Evolutionary conservation across 805 yeast genomes (phyloP).

Genomic region (Metschnikowia lachancei): DNA sequence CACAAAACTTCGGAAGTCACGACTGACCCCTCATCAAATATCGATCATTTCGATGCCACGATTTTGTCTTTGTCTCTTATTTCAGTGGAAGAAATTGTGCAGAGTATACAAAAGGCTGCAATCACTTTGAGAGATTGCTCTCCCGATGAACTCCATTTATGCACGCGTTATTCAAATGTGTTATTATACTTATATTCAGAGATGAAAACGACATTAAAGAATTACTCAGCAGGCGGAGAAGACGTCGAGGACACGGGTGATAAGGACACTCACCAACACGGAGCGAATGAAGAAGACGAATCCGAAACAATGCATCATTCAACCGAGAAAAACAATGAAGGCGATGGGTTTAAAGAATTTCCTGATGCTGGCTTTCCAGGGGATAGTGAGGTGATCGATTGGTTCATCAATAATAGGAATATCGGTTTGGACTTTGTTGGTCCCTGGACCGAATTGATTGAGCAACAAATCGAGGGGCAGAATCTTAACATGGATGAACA

Average conservation of each 20-base stretch:
- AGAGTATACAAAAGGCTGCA: conserved; percentile 68
- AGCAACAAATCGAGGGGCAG: conserved; percentile 50
- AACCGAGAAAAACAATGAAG: neutral
- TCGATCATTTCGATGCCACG: conserved; percentile 43
- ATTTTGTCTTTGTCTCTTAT: conserved; percentile 60
- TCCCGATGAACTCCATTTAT: conserved; percentile 84
- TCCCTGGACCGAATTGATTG: conserved; percentile 79
- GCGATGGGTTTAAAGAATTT: conserved; percentile 9
- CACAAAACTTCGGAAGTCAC: conserved; percentile 30
- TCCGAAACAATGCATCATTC: conserved; percentile 8
- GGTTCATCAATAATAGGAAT: conserved; percentile 40
- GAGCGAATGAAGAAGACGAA: conserved; percentile 11
- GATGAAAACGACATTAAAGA: conserved; percentile 51
- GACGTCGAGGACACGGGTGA: conserved; percentile 2
- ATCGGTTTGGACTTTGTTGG: conserved; percentile 49
- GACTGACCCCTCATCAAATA: conserved; percentile 17
- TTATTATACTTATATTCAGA: conserved; percentile 74
- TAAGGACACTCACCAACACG: neutral
- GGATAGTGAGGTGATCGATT: conserved; percentile 44
- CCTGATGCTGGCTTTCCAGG: conserved; percentile 24
- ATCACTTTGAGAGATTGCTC: conserved; percentile 74
- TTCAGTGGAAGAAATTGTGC: conserved; percentile 67
- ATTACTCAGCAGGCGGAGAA: conserved; percentile 5
- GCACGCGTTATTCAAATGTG: conserved; percentile 75
- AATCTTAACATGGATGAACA: conserved; percentile 13